Conservation (phyloP, 306 rosid species). For the Corylus heterophylla region DNA sequence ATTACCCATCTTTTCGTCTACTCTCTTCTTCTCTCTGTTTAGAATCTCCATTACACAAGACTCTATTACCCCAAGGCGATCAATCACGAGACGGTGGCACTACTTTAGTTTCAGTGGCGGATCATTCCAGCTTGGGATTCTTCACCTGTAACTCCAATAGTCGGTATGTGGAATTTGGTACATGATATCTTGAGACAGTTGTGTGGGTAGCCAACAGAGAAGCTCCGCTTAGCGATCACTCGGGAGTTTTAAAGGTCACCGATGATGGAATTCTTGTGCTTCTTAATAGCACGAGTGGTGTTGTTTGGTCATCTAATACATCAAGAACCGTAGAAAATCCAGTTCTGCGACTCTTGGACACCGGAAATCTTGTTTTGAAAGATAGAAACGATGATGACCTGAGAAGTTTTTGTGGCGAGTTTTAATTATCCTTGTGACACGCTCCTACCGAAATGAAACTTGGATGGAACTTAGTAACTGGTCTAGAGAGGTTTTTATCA, state of each 20-base stretch:
- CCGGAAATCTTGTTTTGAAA: too few relatives aligned
- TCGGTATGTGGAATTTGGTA: not conserved
- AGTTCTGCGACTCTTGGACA: too few relatives aligned
- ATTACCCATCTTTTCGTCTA: not conserved
- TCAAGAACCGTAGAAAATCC: too few relatives aligned
- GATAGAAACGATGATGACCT: too few relatives aligned
- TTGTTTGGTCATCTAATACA: too few relatives aligned
- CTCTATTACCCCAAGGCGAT: not conserved
- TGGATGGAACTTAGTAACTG: too few relatives aligned
- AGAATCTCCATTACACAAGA: not conserved
- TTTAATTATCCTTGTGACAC: too few relatives aligned
- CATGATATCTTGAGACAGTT: not conserved
- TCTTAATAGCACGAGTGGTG: not conserved
- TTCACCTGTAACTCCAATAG: not conserved
- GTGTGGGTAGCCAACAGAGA: not conserved
- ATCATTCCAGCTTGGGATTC: not conserved
- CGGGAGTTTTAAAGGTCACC: not conserved
- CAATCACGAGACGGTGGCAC: not conserved
- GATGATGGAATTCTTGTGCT: not conserved
- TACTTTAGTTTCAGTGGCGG: not conserved
- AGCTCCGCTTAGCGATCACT: not conserved
- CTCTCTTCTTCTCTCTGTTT: not conserved
- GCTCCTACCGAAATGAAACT: too few relatives aligned
- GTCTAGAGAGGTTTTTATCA: too few relatives aligned
- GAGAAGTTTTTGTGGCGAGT: too few relatives aligned